Percentiles rank a stretch among this genome's conserved stretches.
Conservation (phyloP, 768 basidiomycete species). For the Agrocybe praecox region DNA sequence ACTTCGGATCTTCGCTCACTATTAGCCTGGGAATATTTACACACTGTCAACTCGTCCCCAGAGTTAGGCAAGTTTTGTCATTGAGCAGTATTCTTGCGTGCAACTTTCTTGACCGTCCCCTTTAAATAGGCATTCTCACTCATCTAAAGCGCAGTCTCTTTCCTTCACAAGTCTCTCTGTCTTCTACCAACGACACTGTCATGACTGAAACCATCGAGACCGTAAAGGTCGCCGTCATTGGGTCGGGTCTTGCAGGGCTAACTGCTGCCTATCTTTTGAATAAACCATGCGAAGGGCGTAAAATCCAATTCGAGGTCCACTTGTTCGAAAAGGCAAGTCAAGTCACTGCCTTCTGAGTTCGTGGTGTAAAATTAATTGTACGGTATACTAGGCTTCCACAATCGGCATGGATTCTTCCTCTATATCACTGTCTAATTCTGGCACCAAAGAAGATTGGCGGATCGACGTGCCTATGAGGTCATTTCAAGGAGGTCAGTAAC, state of each 20-base stretch:
- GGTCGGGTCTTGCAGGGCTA: conserved; percentile 74
- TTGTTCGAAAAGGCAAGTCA: conserved; percentile 70
- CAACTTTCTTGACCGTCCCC: too few relatives aligned
- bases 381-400: conserved; percentile 42
- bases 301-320: conserved; percentile 64
- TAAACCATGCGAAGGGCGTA: conserved; percentile 28
- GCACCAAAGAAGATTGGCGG: conserved; percentile 43
- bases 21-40: too few relatives aligned
- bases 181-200: background rate
- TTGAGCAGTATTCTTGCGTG: too few relatives aligned
- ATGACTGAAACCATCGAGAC: conserved; percentile 33
- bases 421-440: conserved; percentile 44
- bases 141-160: too few relatives aligned
- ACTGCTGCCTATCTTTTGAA: conserved; percentile 65
- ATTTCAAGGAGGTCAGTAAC: conserved; percentile 70
- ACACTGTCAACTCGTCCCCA: too few relatives aligned
- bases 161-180: too few relatives aligned
- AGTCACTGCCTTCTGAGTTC: background rate
- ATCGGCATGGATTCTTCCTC: conserved; percentile 75
- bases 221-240: conserved; percentile 70
- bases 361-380: background rate
- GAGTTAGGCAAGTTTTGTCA: too few relatives aligned
- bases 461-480: conserved; percentile 84
- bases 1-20: too few relatives aligned
- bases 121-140: too few relatives aligned